Base-by-base conservation (phyloP, 495 filamentous ascomycete genomes). In the Friedmanniomyces simplex region DNA sequence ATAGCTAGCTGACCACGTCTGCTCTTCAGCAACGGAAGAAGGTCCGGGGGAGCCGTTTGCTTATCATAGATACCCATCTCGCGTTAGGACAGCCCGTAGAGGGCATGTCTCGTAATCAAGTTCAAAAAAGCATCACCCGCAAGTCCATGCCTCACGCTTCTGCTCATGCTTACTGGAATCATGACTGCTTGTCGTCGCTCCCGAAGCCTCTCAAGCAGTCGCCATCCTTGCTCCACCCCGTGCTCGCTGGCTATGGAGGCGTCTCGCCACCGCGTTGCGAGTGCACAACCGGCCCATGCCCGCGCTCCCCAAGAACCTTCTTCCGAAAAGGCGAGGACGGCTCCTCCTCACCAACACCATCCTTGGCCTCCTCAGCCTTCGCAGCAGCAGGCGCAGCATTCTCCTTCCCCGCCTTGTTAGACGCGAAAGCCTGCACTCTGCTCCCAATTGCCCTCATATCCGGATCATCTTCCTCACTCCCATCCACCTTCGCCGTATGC, bases 381-480 rank as follows among this genome's bases (percentile, higher is more conserved):
- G 18, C 10, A 4, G 4, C n/a, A n/a, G n/a, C 34, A 10, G 52
- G 13, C 52, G 52, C 39, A 2, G 36, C 30, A 8, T 60, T 25
- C 43, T 54, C 42, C 8, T 20, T 26, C 28, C 12, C 13, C 42
- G 39, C 26, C 54, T 58, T 46, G 49, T 63, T 63, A 14, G 50
- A 50, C n/a, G 61, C 61, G 42, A 63, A 63, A 0, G 61, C 57
- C 49, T 63, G 61, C 47, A 63, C 61, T 18, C 53, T 48, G 24
- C 49, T 63, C 8, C 61, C 61, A 21, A 63, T 61, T 8, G 61
- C 61, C 53, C 30, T 51, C 61, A 63, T 61, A 50, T 60, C 57
- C 7, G 37, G 39, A n/a, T 63, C 58, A 16, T 54, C 41, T 16
- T 54, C 36, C 28, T 51, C 52, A 43, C 61, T 60, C 11, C 51